Evolutionary conservation across 1,284 basidiomycete species (phyloP).

Genomic region (Irpex rosettiformis): DNA sequence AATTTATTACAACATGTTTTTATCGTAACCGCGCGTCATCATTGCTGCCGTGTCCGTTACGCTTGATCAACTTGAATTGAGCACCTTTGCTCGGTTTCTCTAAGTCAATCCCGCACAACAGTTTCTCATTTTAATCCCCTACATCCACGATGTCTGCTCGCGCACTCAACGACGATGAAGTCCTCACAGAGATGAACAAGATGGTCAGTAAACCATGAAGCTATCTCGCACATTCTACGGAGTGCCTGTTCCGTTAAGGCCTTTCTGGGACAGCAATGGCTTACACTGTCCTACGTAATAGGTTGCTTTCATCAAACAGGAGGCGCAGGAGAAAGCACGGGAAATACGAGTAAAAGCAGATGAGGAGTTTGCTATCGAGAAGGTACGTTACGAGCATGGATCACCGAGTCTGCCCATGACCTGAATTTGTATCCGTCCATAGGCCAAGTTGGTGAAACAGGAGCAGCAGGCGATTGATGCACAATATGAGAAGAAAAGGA

Average conservation of each 20-base stretch:
- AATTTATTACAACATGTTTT: no score
- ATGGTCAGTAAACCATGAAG: conserved; percentile 63
- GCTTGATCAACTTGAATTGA: no score
- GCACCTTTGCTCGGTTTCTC: background rate
- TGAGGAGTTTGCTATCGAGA: conserved; percentile 97
- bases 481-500: conserved; percentile 91
- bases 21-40: no score
- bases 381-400: conserved; percentile 47
- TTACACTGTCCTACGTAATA: conserved; percentile 29
- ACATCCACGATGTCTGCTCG: conserved; percentile 46
- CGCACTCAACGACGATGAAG: conserved; percentile 94
- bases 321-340: conserved; percentile 94
- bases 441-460: conserved; percentile 96
- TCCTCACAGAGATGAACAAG: conserved; percentile 97
- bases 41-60: no score
- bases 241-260: background rate
- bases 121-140: background rate
- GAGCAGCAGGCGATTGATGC: conserved; percentile 91
- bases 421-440: conserved; percentile 2
- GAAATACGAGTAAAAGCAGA: conserved; percentile 96
- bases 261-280: conserved; percentile 1
- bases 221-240: background rate
- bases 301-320: conserved; percentile 97
- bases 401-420: background rate
- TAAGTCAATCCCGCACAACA: background rate